Evolutionary conservation across 1,284 basidiomycete genomes (phyloP).

Genomic region (Dichomitus squalens): DNA sequence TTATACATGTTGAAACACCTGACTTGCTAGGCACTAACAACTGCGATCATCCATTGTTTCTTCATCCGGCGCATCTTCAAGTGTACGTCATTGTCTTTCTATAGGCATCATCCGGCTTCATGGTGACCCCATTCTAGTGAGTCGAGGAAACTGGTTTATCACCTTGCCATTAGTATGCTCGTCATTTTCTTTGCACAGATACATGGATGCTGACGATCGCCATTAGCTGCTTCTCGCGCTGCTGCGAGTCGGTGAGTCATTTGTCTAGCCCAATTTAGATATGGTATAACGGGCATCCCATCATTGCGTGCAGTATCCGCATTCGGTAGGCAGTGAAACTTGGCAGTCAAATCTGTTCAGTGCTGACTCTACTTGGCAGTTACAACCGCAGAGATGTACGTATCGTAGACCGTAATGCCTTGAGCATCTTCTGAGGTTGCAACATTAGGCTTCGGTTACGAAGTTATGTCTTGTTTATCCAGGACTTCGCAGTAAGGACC

Average conservation of each 20-base stretch:
- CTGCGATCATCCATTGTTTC: constrained; percentile 20
- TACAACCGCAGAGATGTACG: constrained; percentile 18
- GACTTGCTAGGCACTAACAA: constrained; percentile 14
- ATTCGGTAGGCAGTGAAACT: constrained; percentile 5
- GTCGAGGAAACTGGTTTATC: constrained; percentile 17
- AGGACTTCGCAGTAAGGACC: constrained; percentile 13
- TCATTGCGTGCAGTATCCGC: constrained; percentile 7
- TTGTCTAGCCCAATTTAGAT: neutral
- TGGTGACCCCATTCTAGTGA: constrained; percentile 5
- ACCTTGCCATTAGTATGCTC: constrained; percentile 13
- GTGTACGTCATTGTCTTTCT: neutral
- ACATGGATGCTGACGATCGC: neutral
- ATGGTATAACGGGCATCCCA: neutral
- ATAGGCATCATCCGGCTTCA: neutral
- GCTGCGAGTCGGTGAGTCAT: constrained; percentile 14
- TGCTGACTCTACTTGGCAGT: constrained; percentile 4
- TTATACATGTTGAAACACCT: neutral
- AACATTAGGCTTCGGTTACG: constrained; percentile 12
- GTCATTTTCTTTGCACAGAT: too few relatives aligned
- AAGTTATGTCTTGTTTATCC: constrained; percentile 14
- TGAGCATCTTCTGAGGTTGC: neutral
- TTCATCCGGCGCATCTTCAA: constrained; percentile 20
- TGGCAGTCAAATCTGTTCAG: too few relatives aligned
- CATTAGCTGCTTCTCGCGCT: constrained; percentile 12
- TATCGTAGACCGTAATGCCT: neutral